phyloP scores from a whole-genome alignment of 2,329 filamentous ascomycete species.

The Clonostachys rhizophaga region DNA sequence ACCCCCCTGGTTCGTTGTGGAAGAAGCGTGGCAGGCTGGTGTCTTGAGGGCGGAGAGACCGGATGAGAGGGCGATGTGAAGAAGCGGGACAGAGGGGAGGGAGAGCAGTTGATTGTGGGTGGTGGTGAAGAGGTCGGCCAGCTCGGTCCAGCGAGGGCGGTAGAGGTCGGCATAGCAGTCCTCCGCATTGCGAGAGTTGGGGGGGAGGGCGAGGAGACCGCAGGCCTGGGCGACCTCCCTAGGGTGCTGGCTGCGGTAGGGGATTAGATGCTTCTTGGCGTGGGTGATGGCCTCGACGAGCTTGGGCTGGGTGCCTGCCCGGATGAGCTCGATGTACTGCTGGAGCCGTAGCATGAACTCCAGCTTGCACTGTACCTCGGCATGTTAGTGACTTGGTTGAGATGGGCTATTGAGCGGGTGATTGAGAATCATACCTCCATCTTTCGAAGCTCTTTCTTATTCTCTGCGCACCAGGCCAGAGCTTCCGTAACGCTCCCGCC shows the following conservation, averaged over 20 bases:
- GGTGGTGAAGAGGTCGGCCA: slow-evolving; percentile 75
- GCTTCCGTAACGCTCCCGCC: slow-evolving; percentile 72
- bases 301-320: slow-evolving; percentile 59
- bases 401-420: neutral
- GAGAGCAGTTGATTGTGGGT: slow-evolving; percentile 85
- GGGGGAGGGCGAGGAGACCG: slow-evolving; percentile 73
- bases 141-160: slow-evolving; percentile 67
- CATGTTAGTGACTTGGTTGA: neutral
- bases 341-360: slow-evolving; percentile 93
- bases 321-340: slow-evolving; percentile 89
- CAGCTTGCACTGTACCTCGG: slow-evolving; percentile 59
- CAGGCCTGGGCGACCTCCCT: slow-evolving; percentile 68
- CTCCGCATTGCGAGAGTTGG: slow-evolving; percentile 28
- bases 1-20: slow-evolving; percentile 25
- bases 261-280: slow-evolving; percentile 75
- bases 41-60: slow-evolving; percentile 95
- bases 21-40: slow-evolving; percentile 76
- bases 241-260: slow-evolving; percentile 64
- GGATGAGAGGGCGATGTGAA: slow-evolving; percentile 86
- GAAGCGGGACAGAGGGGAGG: slow-evolving; percentile 75
- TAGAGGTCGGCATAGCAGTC: slow-evolving; percentile 57
- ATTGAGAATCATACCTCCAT: slow-evolving; percentile 57
- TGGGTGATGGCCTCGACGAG: slow-evolving; percentile 74
- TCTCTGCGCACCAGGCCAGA: slow-evolving; percentile 86
- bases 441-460: slow-evolving; percentile 88